Conservation (phyloP, 768 basidiomycete species). For the Hebeloma cylindrosporum region DNA sequence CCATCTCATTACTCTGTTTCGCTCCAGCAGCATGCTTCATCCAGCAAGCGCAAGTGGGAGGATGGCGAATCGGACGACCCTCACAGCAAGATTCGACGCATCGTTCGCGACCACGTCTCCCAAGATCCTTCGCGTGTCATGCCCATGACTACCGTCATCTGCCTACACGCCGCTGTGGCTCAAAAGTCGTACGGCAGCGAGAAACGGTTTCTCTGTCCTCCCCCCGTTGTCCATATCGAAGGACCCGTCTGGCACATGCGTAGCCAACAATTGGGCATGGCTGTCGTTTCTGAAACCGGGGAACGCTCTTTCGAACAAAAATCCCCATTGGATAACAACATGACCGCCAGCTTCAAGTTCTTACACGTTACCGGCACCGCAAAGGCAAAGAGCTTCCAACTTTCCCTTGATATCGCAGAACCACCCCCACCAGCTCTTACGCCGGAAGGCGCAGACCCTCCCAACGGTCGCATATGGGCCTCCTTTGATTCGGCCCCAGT, state of each 20-base stretch:
- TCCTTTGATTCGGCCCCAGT: conserved; percentile 91
- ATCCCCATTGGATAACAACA: conserved; percentile 76
- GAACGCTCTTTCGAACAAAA: conserved; percentile 85
- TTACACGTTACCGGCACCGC: conserved; percentile 86
- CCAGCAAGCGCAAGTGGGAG: conserved; percentile 77
- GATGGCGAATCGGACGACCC: conserved; percentile 61
- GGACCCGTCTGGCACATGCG: conserved; percentile 86
- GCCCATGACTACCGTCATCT: conserved; percentile 90
- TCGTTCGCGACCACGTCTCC: conserved; percentile 78
- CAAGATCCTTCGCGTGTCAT: conserved; percentile 74
- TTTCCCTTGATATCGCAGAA: conserved; percentile 83
- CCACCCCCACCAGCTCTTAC: conserved; percentile 55
- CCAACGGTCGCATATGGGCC: conserved; percentile 78
- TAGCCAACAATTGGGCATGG: conserved; percentile 79
- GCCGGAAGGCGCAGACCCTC: conserved; percentile 44
- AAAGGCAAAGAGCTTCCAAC: conserved; percentile 87
- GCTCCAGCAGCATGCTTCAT: conserved; percentile 33
- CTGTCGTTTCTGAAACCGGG: conserved; percentile 80
- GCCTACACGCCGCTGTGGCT: conserved; percentile 88
- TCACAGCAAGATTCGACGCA: conserved; percentile 80
- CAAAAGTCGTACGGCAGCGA: conserved; percentile 97
- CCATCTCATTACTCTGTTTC: neutral
- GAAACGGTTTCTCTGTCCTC: conserved; percentile 92
- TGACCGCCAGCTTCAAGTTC: conserved; percentile 90
- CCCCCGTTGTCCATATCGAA: conserved; percentile 90